Conservation (phyloP, 805 yeast genomes). For the Myxozyma neotropica region DNA sequence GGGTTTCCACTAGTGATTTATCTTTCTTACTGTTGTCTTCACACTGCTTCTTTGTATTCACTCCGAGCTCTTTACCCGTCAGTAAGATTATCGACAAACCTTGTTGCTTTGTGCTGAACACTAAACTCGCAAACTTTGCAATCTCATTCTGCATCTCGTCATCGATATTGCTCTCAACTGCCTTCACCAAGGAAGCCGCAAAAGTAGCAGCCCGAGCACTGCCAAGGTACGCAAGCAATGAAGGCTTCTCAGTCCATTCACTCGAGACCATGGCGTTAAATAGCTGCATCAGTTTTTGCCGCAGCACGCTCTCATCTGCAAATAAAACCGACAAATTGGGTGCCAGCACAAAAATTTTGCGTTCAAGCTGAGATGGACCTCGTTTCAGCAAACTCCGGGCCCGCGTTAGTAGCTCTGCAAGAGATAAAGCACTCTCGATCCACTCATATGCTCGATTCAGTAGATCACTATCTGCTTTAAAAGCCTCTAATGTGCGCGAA, state of each 20-base stretch:
- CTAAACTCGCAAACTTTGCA: constrained; percentile 39
- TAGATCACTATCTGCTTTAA: constrained; percentile 49
- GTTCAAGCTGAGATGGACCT: constrained; percentile 68
- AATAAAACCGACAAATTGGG: constrained; percentile 63
- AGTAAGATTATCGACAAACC: constrained; percentile 45
- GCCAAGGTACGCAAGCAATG: constrained; percentile 80
- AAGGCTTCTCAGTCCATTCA: constrained; percentile 57
- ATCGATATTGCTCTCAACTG: constrained; percentile 54
- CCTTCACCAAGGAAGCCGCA: constrained; percentile 60
- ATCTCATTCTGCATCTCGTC: constrained; percentile 32
- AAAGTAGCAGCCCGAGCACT: constrained; percentile 61
- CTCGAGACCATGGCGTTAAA: constrained; percentile 46
- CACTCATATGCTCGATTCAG: constrained; percentile 56
- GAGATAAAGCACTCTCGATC: constrained; percentile 55
- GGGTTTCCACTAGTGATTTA: constrained; percentile 36
- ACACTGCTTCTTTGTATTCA: neutral
- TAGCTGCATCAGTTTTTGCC: constrained; percentile 56
- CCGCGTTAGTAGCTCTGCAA: constrained; percentile 58
- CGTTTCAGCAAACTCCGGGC: constrained; percentile 55
- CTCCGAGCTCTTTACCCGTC: constrained; percentile 41
- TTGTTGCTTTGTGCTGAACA: constrained; percentile 43
- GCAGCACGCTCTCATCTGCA: constrained; percentile 51
- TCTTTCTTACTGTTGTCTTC: constrained; percentile 12
- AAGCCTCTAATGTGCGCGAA: constrained; percentile 44
- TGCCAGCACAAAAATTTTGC: constrained; percentile 55